These are phyloP conservation scores for Vickermania ingenoplastis DNA, from an alignment of 208 protist species.

Conservation along the genomic window DNA sequence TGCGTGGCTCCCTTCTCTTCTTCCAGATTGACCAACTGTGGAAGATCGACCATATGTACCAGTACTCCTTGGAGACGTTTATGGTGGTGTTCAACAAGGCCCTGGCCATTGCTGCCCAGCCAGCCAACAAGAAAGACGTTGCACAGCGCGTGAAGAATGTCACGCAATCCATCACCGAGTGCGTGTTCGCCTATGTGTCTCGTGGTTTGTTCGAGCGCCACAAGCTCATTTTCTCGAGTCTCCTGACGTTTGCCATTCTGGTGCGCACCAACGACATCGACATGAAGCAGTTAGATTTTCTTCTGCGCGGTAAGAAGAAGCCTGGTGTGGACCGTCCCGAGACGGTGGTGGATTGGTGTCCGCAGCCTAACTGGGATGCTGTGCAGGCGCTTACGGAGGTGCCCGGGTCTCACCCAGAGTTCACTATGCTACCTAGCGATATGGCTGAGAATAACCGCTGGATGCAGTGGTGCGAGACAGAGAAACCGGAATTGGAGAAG, in stretches of 20 bases:
- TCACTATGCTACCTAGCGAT: slow-evolving; percentile 78
- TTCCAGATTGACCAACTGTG: slow-evolving; percentile 96
- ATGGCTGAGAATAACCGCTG: slow-evolving; percentile 91
- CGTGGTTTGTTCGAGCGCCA: slow-evolving; percentile 98
- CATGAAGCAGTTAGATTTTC: slow-evolving; percentile 89
- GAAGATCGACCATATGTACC: slow-evolving; percentile 98
- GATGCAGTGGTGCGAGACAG: slow-evolving; percentile 86
- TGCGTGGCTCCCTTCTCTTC: slow-evolving; percentile 94
- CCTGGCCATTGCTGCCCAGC: slow-evolving; percentile 76
- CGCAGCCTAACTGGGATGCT: slow-evolving; percentile 88
- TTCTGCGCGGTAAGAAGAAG: slow-evolving; percentile 91
- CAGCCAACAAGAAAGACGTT: slow-evolving; percentile 90
- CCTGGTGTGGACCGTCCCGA: slow-evolving; percentile 74
- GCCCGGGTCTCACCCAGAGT: slow-evolving; percentile 81
- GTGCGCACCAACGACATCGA: slow-evolving; percentile 70
- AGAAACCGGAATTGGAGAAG: slow-evolving; percentile 89
- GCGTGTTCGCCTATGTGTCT: slow-evolving; percentile 93
- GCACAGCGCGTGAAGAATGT: slow-evolving; percentile 88
- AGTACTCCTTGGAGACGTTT: slow-evolving; percentile 97
- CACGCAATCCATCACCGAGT: slow-evolving; percentile 91
- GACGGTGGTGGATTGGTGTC: slow-evolving; percentile 86
- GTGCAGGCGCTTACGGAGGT: slow-evolving; percentile 89
- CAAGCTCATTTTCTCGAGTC: slow-evolving; percentile 97
- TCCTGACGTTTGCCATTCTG: slow-evolving; percentile 93
- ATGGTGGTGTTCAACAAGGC: slow-evolving; percentile 97